Percentiles rank a stretch among this genome's conserved stretches.
Conservation (phyloP, 2,329 filamentous ascomycete species). For the Aspergillus japonicus region DNA sequence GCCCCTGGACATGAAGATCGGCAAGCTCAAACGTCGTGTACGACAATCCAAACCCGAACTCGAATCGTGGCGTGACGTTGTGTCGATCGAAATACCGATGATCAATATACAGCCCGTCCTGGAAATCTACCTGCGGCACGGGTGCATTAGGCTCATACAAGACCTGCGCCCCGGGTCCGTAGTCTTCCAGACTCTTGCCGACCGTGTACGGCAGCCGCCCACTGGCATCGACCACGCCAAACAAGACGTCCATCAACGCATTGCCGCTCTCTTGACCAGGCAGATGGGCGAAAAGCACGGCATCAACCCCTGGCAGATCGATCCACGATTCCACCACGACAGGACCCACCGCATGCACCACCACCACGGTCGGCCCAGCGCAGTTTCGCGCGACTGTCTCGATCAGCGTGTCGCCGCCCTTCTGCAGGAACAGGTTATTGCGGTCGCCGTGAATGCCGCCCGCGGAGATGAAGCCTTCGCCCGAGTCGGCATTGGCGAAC, state of each 20-base stretch:
- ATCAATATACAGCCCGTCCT: constrained; percentile 81
- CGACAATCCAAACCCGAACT: constrained; percentile 82
- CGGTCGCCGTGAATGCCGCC: constrained; percentile 73
- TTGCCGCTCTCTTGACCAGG: constrained; percentile 85
- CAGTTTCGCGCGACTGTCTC: constrained; percentile 66
- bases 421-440: constrained; percentile 72
- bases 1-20: constrained; percentile 49
- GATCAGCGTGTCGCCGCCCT: constrained; percentile 74
- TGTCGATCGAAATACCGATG: constrained; percentile 85
- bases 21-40: constrained; percentile 72
- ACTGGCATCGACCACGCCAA: constrained; percentile 73
- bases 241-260: constrained; percentile 74
- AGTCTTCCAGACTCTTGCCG: constrained; percentile 70
- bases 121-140: constrained; percentile 77
- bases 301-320: constrained; percentile 72
- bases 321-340: constrained; percentile 79
- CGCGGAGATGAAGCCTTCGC: constrained; percentile 70
- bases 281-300: constrained; percentile 77
- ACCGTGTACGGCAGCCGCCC: constrained; percentile 89
- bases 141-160: constrained; percentile 68
- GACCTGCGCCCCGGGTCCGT: constrained; percentile 69
- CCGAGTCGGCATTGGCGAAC: constrained; percentile 79
- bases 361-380: constrained; percentile 67
- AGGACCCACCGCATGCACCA: constrained; percentile 82
- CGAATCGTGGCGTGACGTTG: constrained; percentile 71